Conservation (phyloP, 768 basidiomycete species). For the Strobilomyces dryophilus region DNA sequence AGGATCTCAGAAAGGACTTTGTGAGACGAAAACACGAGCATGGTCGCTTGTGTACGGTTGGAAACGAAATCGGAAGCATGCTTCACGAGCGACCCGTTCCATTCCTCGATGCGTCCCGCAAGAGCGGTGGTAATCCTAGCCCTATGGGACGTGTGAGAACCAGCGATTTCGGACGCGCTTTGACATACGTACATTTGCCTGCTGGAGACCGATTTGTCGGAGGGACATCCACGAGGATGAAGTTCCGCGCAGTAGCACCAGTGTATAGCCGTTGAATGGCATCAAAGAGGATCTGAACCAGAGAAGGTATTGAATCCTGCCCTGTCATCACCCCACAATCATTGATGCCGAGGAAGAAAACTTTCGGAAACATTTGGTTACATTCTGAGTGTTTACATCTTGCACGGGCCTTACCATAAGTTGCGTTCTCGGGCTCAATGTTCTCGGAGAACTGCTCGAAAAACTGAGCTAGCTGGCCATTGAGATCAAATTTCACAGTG, state of each 20-base stretch:
- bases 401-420: not conserved
- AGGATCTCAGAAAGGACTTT: slow-evolving; percentile 10
- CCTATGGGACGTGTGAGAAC: not conserved
- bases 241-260: slow-evolving; percentile 3
- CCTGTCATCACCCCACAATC: slow-evolving; percentile 5
- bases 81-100: slow-evolving; percentile 1
- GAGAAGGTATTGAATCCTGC: not conserved
- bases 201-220: slow-evolving; percentile 11
- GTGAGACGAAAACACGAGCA: slow-evolving; percentile 6
- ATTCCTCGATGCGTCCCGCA: slow-evolving; percentile 2
- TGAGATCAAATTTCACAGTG: slow-evolving; percentile 6
- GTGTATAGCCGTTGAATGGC: not conserved
- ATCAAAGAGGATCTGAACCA: slow-evolving; percentile 2
- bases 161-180: not conserved
- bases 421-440: not conserved
- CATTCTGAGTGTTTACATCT: not conserved
- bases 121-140: not conserved
- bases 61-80: slow-evolving; percentile 1
- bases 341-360: slow-evolving; percentile 12
- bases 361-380: not conserved
- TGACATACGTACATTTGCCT: not conserved
- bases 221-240: slow-evolving; percentile 14
- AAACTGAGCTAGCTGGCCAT: slow-evolving; percentile 2
- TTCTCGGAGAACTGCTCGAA: not conserved
- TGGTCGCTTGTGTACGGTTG: not conserved